A percentile compares a stretch with the other conserved stretches of the same genome.
These are phyloP conservation scores for Fistulinella cinereoalba DNA, from an alignment of 1,284 basidiomycete genomes.

Conservation along the genomic window DNA sequence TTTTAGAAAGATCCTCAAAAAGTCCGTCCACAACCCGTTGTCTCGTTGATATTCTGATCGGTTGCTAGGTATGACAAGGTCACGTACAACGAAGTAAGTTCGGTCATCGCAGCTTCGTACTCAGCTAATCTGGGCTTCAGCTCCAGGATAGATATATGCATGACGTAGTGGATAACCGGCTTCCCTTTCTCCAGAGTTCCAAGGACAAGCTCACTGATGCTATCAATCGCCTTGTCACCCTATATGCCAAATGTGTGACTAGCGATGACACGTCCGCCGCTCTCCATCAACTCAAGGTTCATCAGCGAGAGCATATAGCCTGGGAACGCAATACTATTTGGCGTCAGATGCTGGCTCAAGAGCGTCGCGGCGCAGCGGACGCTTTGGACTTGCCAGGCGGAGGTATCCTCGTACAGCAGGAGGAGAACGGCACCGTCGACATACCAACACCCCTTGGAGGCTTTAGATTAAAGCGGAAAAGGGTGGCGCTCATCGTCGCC, in stretches of 20 bases:
- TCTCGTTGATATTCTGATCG: conserved; percentile 2
- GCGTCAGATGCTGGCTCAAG: conserved; percentile 95
- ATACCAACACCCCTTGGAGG: conserved; percentile 61
- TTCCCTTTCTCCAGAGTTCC: conserved; percentile 66
- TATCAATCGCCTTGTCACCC: conserved; percentile 61
- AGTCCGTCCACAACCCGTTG: conserved; percentile 47
- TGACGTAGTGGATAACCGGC: conserved; percentile 64
- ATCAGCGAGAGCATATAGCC: conserved; percentile 91
- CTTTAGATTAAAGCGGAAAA: conserved; percentile 64
- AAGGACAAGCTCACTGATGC: conserved; percentile 66
- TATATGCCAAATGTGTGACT: conserved; percentile 89
- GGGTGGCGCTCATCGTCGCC: conserved; percentile 58
- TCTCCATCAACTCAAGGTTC: conserved; percentile 78
- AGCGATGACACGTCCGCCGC: conserved; percentile 72
- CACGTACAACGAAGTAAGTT: conserved; percentile 66
- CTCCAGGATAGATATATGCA: conserved; percentile 85
- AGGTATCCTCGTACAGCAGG: conserved; percentile 51
- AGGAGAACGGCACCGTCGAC: conserved; percentile 50
- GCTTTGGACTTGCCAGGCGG: conserved; percentile 43
- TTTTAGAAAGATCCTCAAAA: conserved; percentile 96
- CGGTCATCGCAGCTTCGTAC: neutral
- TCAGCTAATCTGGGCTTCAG: conserved; percentile 32
- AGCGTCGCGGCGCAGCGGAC: conserved; percentile 63
- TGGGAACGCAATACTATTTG: conserved; percentile 96
- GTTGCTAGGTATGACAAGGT: conserved; percentile 87